Base-by-base conservation (phyloP, 495 filamentous ascomycete genomes). In the Cladorrhinum samala region DNA sequence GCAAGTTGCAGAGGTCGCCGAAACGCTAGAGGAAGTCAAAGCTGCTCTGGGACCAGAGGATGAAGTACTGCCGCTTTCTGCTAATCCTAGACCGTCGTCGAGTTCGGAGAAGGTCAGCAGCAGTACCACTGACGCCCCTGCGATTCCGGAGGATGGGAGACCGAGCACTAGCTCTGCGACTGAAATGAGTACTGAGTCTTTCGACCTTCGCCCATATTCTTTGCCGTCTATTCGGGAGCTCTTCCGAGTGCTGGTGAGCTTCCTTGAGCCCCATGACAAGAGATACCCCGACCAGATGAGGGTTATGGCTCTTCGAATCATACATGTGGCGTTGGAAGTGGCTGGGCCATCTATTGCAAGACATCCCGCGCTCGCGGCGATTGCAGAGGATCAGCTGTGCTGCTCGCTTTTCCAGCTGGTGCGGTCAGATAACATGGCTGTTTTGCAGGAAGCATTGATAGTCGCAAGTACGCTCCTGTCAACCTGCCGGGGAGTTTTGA, bases 381-480 rank as follows among this genome's bases (percentile, higher is more conserved):
- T 97, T 36, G 94, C 93, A 1, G 89, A 95, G 64, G 91, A 99
- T 69, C 89, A 91, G 50, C 77, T 99, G 23, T 99, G 93, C 64
- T 84, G 89, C 49, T 86, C 96, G 67, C 78, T 99, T 20, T 99
- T 99, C 71, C 93, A 99, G 67, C 81, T 99, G 38, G 92, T 97
- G 17, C 84, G 93, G 53, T 96, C 91, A 14, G 93, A 99, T 60
- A 96, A 94, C 56, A 88, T 96, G 77, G 82, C 87, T 11, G 89
- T 97, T 46, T 75, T 99, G 1, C 88, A 94, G 52, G 89, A 92
- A 55, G 93, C 93, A 2, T 75, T 99, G 36, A 85, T 92, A 46
- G 93, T 99, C 25, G 86, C 91, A 7, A 86, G 90, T 16, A 99
- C 94, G 0, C 70, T 99, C 23, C 73, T 99, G 5, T 86, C 90